phyloP scores from a whole-genome alignment of 129 eudicot species.

The Flaveria brownii region DNA sequence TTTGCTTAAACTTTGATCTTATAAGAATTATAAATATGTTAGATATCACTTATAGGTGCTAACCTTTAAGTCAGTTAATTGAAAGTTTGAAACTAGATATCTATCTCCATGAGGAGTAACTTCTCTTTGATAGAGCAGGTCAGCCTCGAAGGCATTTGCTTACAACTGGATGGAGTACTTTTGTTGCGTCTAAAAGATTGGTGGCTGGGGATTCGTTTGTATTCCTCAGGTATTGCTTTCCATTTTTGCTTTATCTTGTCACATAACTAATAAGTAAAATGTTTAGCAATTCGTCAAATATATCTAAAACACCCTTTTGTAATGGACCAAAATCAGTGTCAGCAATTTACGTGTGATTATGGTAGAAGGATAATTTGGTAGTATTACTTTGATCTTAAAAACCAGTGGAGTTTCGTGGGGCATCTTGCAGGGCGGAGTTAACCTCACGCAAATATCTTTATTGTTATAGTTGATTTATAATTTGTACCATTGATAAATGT shows the following conservation, averaged over 20 bases:
- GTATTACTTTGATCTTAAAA: neutral
- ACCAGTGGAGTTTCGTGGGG: neutral
- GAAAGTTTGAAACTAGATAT: neutral
- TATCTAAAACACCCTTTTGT: neutral
- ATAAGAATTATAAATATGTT: neutral
- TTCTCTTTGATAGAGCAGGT: constrained; percentile 45
- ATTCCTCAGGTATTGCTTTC: constrained; percentile 64
- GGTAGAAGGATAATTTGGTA: neutral
- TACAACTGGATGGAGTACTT: constrained; percentile 94
- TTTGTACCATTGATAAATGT: neutral
- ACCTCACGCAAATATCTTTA: constrained; percentile 11
- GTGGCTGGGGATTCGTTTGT: constrained; percentile 92
- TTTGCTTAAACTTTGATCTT: constrained; percentile 2
- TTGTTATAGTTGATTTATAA: constrained; percentile 13
- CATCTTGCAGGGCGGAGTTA: constrained; percentile 1
- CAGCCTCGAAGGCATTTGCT: constrained; percentile 97
- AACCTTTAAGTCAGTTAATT: neutral
- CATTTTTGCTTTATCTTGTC: neutral
- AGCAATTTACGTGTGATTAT: neutral
- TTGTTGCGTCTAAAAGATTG: constrained; percentile 84
- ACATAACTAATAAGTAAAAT: neutral
- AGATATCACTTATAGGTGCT: constrained; percentile 4
- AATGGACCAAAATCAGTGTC: neutral
- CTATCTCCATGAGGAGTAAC: constrained; percentile 21
- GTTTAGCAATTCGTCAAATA: neutral